A percentile compares a stretch with the other conserved stretches of the same genome.
phyloP scores from a whole-genome alignment of 108 stramenopile species.

The Asterionellopsis glacialis region DNA sequence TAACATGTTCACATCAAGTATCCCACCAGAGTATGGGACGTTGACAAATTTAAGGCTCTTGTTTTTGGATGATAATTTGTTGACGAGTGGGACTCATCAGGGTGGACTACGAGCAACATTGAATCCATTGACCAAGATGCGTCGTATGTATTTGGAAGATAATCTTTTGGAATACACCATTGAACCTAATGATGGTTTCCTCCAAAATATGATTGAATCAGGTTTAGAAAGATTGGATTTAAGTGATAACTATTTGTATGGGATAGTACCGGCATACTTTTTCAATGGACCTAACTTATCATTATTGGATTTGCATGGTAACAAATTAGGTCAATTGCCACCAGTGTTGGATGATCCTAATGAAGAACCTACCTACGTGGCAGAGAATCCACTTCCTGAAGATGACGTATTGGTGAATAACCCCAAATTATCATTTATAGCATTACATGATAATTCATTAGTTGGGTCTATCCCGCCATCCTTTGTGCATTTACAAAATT shows the following conservation, averaged over 20 bases:
- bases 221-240: conserved; percentile 21
- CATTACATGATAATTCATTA: background rate
- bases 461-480: background rate
- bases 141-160: conserved; percentile 24
- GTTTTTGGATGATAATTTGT: conserved; percentile 30
- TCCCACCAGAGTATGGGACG: conserved; percentile 11
- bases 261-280: conserved; percentile 8
- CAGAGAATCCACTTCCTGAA: no score
- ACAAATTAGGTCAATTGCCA: background rate
- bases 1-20: conserved; percentile 22
- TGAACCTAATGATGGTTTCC: conserved; percentile 1
- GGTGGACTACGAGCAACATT: conserved; percentile 10
- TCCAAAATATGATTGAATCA: conserved; percentile 11
- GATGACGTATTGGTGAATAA: no score
- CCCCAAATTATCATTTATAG: background rate
- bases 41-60: conserved; percentile 26
- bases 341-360: no score
- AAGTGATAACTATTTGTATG: conserved; percentile 19
- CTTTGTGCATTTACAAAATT: background rate
- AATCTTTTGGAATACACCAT: conserved; percentile 14
- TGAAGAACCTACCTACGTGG: no score
- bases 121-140: conserved; percentile 10
- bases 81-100: background rate
- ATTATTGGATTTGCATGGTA: conserved; percentile 4
- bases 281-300: conserved; percentile 3